Evolutionary conservation across 352 stramenopile genomes (phyloP).

Genomic region (Pythium sp.): DNA sequence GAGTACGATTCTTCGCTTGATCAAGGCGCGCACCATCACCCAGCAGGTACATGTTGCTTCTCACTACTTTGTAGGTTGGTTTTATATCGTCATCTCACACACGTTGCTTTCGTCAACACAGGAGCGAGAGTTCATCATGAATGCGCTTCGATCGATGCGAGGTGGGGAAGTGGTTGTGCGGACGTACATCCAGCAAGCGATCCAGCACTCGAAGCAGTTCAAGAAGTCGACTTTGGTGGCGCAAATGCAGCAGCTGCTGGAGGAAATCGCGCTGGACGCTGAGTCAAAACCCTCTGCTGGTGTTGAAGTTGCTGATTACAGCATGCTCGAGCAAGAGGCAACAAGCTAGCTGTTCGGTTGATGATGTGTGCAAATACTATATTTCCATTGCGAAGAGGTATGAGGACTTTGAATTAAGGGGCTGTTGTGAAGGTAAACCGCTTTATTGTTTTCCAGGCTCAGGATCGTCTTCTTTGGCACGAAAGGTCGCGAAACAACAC

Average conservation of each 20-base stretch:
- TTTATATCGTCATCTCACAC: background rate
- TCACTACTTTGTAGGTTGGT: background rate
- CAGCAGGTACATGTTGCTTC: constrained; percentile 43
- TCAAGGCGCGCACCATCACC: constrained; percentile 66
- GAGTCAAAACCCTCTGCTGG: constrained; percentile 37
- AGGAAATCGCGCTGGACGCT: constrained; percentile 42
- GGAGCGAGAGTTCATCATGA: constrained; percentile 81
- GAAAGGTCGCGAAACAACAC: constrained; percentile 52
- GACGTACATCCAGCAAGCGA: constrained; percentile 75
- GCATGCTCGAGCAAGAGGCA: constrained; percentile 4
- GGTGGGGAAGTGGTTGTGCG: constrained; percentile 50
- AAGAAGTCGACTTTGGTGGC: constrained; percentile 59
- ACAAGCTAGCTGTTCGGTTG: background rate
- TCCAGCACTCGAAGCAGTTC: constrained; percentile 59
- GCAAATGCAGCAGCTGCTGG: constrained; percentile 42
- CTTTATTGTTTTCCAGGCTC: background rate
- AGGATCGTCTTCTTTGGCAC: background rate
- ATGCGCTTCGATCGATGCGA: constrained; percentile 68
- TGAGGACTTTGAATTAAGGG: background rate
- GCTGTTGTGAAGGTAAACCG: background rate
- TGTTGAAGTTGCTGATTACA: background rate
- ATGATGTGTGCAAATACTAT: constrained; percentile 10
- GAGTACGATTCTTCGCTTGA: constrained; percentile 80
- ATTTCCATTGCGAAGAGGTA: background rate
- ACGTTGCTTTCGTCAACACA: constrained; percentile 18